Percentiles rank a stretch among this genome's conserved stretches.
phyloP scores from a whole-genome alignment of 371 early-diverging fungal genomes.

The Syncephalis plumigaleata region DNA sequence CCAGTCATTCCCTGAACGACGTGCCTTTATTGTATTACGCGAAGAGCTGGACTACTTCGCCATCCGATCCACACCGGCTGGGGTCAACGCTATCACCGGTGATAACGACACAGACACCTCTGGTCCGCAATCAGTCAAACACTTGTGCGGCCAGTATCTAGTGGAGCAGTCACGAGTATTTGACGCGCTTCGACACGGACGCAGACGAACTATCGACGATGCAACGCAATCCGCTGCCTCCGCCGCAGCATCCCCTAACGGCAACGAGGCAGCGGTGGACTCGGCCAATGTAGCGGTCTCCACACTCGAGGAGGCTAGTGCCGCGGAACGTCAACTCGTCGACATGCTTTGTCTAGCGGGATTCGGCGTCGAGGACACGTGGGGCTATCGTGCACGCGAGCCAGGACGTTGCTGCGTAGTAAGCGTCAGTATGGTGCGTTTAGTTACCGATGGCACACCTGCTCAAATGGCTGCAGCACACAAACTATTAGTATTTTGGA shows the following conservation, averaged over 20 bases:
- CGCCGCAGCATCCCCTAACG: conserved; percentile 12
- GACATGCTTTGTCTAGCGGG: conserved; percentile 79
- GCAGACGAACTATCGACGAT: conserved; percentile 39
- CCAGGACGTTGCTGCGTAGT: conserved; percentile 44
- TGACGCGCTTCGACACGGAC: conserved; percentile 24
- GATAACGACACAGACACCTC: conserved; percentile 10
- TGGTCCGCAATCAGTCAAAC: conserved; percentile 26
- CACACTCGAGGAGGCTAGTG: conserved; percentile 8
- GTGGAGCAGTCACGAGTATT: conserved; percentile 49
- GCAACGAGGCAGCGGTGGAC: conserved; percentile 8
- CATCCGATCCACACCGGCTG: conserved; percentile 19
- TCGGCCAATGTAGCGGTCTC: conserved; percentile 2
- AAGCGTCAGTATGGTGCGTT: conserved; percentile 47
- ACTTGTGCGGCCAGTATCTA: conserved; percentile 38
- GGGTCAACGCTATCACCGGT: conserved; percentile 8
- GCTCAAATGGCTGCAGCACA: conserved; percentile 63
- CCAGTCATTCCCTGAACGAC: conserved; percentile 41
- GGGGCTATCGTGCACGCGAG: conserved; percentile 64
- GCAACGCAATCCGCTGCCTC: conserved; percentile 2
- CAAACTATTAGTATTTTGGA: conserved; percentile 63
- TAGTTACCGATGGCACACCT: conserved; percentile 52
- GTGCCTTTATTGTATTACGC: conserved; percentile 44
- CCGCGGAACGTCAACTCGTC: conserved; percentile 66
- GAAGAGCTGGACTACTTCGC: conserved; percentile 44
- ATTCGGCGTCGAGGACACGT: conserved; percentile 47